Conservation (phyloP, 2,329 filamentous ascomycete species). For the Diplodia sapinea region DNA sequence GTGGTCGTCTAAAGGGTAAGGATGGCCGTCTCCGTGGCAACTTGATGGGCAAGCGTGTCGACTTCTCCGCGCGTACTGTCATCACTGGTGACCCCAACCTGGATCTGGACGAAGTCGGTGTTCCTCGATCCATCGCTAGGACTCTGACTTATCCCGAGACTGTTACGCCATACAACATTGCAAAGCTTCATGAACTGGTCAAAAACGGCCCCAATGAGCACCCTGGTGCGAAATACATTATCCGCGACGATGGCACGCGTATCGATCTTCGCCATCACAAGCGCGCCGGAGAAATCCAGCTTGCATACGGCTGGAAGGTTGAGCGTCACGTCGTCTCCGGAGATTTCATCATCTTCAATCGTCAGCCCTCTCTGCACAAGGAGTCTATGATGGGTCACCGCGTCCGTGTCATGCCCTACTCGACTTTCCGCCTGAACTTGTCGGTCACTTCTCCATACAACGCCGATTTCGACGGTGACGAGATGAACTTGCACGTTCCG, state of each 20-base stretch:
- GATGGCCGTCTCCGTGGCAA: conserved; percentile 97
- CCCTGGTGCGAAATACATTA: conserved; percentile 95
- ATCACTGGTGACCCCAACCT: conserved; percentile 98
- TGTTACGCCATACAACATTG: conserved; percentile 97
- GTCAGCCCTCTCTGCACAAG: conserved; percentile 98
- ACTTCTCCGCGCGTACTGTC: conserved; percentile 99
- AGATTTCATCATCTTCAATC: conserved; percentile 99
- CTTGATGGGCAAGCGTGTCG: conserved; percentile 99
- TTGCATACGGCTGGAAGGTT: conserved; percentile 98
- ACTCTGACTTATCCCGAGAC: conserved; percentile 96
- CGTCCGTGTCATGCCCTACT: conserved; percentile 98
- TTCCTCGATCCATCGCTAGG: conserved; percentile 89
- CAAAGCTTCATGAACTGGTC: conserved; percentile 85
- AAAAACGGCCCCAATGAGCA: conserved; percentile 94
- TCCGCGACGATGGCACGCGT: conserved; percentile 88
- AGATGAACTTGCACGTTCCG: conserved; percentile 99
- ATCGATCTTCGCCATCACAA: conserved; percentile 96
- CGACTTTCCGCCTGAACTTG: conserved; percentile 95
- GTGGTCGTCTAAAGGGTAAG: conserved; percentile 97
- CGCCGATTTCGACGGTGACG: conserved; percentile 99
- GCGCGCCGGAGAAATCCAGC: conserved; percentile 79
- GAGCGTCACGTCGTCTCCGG: conserved; percentile 95
- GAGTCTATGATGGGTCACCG: conserved; percentile 99
- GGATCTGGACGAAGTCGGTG: conserved; percentile 95
- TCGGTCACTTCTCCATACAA: conserved; percentile 99